Evolutionary conservation across 139 green algal species (phyloP).

Genomic region (Chlamydomonas schloesseri): DNA sequence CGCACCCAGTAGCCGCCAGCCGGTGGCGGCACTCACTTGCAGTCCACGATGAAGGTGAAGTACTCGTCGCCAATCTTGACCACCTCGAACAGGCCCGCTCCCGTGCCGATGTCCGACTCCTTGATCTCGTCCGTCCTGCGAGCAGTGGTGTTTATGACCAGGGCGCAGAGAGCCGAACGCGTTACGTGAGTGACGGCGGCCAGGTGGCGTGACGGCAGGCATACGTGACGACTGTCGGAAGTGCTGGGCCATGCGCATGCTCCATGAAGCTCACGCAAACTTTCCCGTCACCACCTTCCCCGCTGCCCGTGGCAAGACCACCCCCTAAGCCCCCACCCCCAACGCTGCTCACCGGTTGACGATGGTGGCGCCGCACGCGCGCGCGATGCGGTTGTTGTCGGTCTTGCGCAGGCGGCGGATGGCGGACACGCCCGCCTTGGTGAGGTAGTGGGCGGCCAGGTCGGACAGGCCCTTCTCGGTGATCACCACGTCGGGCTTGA

Average conservation of each 20-base stretch:
- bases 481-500: conserved; percentile 98
- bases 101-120: conserved; percentile 94
- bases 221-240: no score
- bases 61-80: conserved; percentile 99
- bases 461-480: conserved; percentile 98
- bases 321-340: not conserved
- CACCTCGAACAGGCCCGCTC: conserved; percentile 96
- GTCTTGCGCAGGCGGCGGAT: conserved; percentile 98
- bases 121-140: conserved; percentile 84
- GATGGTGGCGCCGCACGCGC: conserved; percentile 95
- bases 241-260: no score
- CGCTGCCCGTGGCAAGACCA: no score
- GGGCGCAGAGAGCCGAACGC: no score
- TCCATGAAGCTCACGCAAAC: no score
- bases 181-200: no score
- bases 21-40: conserved; percentile 59
- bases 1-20: no score
- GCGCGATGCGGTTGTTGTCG: conserved; percentile 98
- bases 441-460: conserved; percentile 94
- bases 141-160: no score
- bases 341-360: conserved; percentile 77
- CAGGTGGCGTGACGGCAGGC: no score
- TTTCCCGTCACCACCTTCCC: no score
- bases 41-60: conserved; percentile 99
- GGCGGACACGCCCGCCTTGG: conserved; percentile 88